A percentile compares a stretch with the other conserved stretches of the same genome.
Conservation (phyloP, 176 grass and related monocot species). For the Guadua angustifolia region DNA sequence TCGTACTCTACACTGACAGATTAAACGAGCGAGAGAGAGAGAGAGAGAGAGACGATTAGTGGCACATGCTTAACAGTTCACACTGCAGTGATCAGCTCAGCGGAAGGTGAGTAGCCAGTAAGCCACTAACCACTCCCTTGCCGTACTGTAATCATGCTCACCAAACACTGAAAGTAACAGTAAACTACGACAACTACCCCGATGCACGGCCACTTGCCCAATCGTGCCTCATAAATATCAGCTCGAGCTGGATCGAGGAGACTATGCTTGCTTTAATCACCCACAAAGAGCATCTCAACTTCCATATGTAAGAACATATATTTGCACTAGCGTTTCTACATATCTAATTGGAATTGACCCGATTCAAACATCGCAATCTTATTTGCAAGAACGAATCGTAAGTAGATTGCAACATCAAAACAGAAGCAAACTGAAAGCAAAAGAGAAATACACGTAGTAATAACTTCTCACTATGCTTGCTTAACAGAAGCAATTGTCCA, state of each 20-base stretch:
- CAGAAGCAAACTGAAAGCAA: not conserved
- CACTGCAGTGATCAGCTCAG: not conserved
- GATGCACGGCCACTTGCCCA: not conserved
- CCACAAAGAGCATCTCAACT: not conserved
- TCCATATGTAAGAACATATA: slow-evolving; percentile 24
- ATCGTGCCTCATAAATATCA: not conserved
- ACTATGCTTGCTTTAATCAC: slow-evolving; percentile 6
- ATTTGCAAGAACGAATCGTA: not conserved
- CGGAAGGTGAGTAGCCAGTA: not conserved
- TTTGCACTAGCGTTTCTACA: slow-evolving; percentile 2
- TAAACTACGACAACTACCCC: not conserved
- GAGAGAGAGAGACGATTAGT: not conserved
- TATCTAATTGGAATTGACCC: slow-evolving; percentile 29
- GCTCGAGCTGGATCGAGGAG: not conserved
- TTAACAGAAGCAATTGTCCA: slow-evolving; percentile 3
- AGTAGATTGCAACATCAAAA: not conserved
- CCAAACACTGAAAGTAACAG: not conserved
- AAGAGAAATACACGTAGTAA: not conserved
- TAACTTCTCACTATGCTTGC: not conserved
- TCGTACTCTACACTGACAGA: not conserved
- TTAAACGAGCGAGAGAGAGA: not conserved
- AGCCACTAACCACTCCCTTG: slow-evolving; percentile 9
- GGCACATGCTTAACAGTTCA: slow-evolving; percentile 19
- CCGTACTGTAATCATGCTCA: not conserved
- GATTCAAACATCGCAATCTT: not conserved